These are phyloP conservation scores for Graphiopsis chlorocephala DNA, from an alignment of 2,329 filamentous ascomycete species.

Conservation along the genomic window DNA sequence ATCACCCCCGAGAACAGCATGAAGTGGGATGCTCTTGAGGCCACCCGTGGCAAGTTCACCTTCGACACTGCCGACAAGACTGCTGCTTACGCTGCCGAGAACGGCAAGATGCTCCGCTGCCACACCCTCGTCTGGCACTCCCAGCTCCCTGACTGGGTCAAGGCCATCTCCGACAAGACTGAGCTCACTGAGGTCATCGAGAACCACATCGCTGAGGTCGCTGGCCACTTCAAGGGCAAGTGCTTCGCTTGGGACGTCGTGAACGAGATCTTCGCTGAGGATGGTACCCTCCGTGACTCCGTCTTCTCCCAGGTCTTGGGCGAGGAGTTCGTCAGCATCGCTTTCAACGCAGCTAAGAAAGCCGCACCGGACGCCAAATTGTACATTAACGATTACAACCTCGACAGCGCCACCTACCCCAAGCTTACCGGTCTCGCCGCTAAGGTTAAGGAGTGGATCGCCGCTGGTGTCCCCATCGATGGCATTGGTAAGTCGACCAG, in stretches of 20 bases:
- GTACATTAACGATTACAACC: conserved; percentile 71
- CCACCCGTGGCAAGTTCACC: conserved; percentile 51
- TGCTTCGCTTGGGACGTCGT: conserved; percentile 63
- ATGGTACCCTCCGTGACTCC: conserved; percentile 65
- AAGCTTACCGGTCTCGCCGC: conserved; percentile 57
- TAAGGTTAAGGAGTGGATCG: conserved; percentile 61
- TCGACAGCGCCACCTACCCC: conserved; percentile 58
- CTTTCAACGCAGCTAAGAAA: conserved; percentile 55
- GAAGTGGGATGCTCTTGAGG: conserved; percentile 65
- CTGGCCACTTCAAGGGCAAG: conserved; percentile 61
- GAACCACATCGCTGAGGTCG: conserved; percentile 58
- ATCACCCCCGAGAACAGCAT: conserved; percentile 66
- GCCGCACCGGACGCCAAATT: conserved; percentile 63
- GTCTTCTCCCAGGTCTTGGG: conserved; percentile 69
- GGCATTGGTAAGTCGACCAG: conserved; percentile 46
- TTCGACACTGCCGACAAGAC: conserved; percentile 58
- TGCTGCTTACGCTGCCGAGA: conserved; percentile 56
- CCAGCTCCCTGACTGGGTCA: conserved; percentile 57
- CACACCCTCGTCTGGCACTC: conserved; percentile 66
- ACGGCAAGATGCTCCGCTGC: conserved; percentile 60
- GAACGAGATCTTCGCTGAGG: conserved; percentile 55
- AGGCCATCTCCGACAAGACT: conserved; percentile 50
- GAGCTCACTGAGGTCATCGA: conserved; percentile 56
- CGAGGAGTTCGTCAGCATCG: conserved; percentile 67
- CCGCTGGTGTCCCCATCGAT: conserved; percentile 62